A percentile compares a stretch with the other conserved stretches of the same genome.
These are phyloP conservation scores for Artemisia tridentata DNA, from an alignment of 129 eudicot species.

Conservation along the genomic window DNA sequence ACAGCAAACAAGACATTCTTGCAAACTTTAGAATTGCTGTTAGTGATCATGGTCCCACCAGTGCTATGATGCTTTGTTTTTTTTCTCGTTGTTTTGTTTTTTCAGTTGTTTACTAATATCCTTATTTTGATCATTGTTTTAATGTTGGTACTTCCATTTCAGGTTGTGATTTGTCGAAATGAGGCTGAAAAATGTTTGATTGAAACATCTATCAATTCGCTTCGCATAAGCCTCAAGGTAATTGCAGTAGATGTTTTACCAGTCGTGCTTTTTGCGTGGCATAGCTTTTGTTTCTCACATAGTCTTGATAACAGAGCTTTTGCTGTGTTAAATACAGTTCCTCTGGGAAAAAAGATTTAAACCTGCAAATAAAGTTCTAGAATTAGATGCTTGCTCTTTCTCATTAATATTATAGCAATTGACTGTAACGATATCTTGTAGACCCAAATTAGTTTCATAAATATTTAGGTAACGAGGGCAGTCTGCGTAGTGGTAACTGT, in stretches of 20 bases:
- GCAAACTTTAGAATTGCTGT: conserved; percentile 5
- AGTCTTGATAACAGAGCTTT: conserved; percentile 12
- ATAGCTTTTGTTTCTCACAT: conserved; percentile 5
- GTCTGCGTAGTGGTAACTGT: not conserved
- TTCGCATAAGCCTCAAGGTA: conserved; percentile 95
- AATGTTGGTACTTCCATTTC: too few species aligned
- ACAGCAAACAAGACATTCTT: too few species aligned
- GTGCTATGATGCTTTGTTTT: not conserved
- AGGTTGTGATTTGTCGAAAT: too few species aligned
- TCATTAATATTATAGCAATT: not conserved
- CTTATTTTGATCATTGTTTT: too few species aligned
- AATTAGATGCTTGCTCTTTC: not conserved
- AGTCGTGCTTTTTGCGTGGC: conserved; percentile 1
- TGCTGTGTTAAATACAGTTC: too few species aligned
- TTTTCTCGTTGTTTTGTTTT: not conserved
- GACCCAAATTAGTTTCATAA: conserved; percentile 1
- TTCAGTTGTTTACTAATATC: conserved; percentile 6
- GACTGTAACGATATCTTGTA: conserved; percentile 5
- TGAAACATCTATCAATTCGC: conserved; percentile 93
- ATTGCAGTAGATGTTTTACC: not conserved
- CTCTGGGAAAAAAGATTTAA: conserved; percentile 5
- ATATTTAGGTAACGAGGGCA: not conserved
- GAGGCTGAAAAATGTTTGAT: too few species aligned
- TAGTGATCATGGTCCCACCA: not conserved
- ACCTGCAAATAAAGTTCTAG: not conserved